These are phyloP conservation scores for Neurospora intermedia DNA, from an alignment of 495 filamentous ascomycete species.

Conservation along the genomic window DNA sequence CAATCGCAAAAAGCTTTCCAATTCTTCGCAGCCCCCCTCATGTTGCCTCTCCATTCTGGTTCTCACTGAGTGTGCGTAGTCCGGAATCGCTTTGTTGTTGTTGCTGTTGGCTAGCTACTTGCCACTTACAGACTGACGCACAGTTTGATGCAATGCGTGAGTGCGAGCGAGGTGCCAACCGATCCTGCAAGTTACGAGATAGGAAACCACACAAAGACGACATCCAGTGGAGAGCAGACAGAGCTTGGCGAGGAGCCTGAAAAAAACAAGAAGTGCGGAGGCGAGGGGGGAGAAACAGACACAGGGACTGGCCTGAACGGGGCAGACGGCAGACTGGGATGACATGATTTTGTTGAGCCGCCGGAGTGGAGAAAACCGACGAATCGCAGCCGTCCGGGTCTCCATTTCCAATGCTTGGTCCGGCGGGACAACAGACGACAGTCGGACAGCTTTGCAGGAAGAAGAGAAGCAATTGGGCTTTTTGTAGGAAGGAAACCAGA, in stretches of 20 bases:
- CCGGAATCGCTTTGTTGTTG: not conserved
- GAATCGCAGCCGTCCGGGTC: not conserved
- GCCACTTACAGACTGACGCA: not conserved
- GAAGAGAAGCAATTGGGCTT: too few relatives aligned
- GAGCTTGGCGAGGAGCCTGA: not conserved
- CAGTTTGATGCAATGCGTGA: not conserved
- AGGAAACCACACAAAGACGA: not conserved
- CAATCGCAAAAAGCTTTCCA: constrained; percentile 1
- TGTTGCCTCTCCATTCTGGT: not conserved
- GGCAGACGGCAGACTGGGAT: not conserved
- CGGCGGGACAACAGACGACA: not conserved
- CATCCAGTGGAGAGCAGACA: not conserved
- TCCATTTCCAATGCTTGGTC: not conserved
- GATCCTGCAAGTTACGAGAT: not conserved
- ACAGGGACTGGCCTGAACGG: not conserved
- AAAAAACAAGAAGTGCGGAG: constrained; percentile 1
- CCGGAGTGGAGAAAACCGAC: not conserved
- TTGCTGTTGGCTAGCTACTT: not conserved
- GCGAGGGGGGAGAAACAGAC: not conserved
- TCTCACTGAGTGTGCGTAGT: not conserved
- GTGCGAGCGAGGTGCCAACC: not conserved
- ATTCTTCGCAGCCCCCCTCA: constrained; percentile 2
- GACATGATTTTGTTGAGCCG: not conserved
- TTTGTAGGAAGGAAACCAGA: not conserved
- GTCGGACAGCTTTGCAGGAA: not conserved